Percentiles rank a stretch among this genome's conserved stretches.
Conservation (phyloP, 805 yeast species). For the Yarrowia divulgata region DNA sequence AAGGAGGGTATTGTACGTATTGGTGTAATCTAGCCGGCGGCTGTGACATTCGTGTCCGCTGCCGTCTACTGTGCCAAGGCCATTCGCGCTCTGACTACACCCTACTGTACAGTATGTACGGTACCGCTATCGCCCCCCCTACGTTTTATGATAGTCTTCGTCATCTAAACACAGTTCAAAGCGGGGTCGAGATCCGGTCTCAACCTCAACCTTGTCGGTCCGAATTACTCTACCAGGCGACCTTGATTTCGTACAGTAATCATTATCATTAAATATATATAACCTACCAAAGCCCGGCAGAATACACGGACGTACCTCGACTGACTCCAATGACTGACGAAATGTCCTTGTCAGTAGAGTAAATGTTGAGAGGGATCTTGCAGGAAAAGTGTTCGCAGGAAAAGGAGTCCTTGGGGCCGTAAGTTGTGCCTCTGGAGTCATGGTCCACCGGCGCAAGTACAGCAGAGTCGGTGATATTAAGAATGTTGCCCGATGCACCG, state of each 20-base stretch:
- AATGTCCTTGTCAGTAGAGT: constrained; percentile 56
- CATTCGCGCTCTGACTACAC: too few relatives aligned
- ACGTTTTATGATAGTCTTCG: too few relatives aligned
- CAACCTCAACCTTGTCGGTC: background rate
- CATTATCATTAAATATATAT: constrained; percentile 19
- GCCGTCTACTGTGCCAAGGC: too few relatives aligned
- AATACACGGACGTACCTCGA: constrained; percentile 34
- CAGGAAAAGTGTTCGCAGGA: constrained; percentile 50
- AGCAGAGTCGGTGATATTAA: constrained; percentile 16
- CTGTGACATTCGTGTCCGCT: too few relatives aligned
- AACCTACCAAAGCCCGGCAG: constrained; percentile 19
- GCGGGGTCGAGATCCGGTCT: background rate
- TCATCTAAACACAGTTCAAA: background rate
- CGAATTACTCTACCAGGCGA: background rate
- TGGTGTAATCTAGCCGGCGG: too few relatives aligned
- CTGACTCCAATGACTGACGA: constrained; percentile 36
- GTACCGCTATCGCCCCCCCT: too few relatives aligned
- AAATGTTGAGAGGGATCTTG: constrained; percentile 54
- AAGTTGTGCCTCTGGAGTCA: constrained; percentile 36
- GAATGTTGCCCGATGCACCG: constrained; percentile 4
- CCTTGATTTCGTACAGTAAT: background rate
- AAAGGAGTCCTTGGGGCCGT: constrained; percentile 42
- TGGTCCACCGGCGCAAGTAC: constrained; percentile 23
- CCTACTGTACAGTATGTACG: too few relatives aligned
- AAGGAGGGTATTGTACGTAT: background rate